Evolutionary conservation across 305 asterid species (phyloP).

Genomic region (Fraxinus greggii): DNA sequence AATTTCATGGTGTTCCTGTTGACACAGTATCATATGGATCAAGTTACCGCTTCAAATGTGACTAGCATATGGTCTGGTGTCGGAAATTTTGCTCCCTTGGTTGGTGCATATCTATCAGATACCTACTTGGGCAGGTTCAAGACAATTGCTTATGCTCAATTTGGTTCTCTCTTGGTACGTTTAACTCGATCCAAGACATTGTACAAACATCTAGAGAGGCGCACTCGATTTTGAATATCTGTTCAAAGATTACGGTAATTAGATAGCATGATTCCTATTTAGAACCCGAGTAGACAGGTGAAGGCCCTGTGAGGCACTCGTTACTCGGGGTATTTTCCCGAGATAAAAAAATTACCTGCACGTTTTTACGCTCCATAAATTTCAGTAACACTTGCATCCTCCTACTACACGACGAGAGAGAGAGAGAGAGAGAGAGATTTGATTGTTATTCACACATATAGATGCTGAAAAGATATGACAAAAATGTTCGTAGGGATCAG

Average conservation of each 20-base stretch:
- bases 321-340: neutral
- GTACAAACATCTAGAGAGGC: neutral
- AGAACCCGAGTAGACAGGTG: neutral
- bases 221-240: neutral
- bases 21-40: conserved; percentile 68
- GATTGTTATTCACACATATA: neutral
- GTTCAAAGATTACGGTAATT: neutral
- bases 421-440: neutral
- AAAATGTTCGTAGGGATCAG: neutral
- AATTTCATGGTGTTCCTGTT: conserved; percentile 66
- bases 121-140: conserved; percentile 55
- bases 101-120: conserved; percentile 70
- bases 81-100: conserved; percentile 54
- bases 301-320: neutral
- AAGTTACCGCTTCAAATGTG: conserved; percentile 68
- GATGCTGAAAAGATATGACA: neutral
- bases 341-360: neutral
- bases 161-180: conserved; percentile 50
- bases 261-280: neutral
- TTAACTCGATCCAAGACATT: neutral
- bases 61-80: conserved; percentile 56
- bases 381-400: neutral
- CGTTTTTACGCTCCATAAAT: neutral
- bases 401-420: neutral
- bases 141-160: conserved; percentile 56